Evolutionary conservation across 495 filamentous ascomycete genomes (phyloP).

Genomic region (Xylaria telfairii): DNA sequence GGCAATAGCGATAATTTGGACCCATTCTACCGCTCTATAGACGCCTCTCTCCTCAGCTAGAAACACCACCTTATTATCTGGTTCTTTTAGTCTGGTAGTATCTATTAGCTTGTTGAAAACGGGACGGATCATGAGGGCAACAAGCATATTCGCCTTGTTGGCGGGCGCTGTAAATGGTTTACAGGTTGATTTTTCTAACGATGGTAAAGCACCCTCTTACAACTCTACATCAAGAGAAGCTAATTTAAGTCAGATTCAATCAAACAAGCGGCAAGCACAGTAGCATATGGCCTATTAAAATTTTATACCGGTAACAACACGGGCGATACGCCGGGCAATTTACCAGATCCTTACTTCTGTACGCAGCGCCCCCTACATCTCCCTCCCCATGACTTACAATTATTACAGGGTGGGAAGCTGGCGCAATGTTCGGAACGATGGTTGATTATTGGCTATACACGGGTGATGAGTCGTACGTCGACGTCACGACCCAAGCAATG

Average conservation of each 20-base stretch:
- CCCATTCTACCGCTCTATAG: neutral
- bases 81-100: neutral
- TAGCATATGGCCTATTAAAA: conserved; percentile 53
- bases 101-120: neutral
- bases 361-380: conserved; percentile 20
- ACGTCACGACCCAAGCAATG: conserved; percentile 69
- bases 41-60: neutral
- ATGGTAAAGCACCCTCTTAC: neutral
- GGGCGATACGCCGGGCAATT: conserved; percentile 72
- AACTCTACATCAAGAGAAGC: neutral
- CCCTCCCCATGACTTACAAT: conserved; percentile 22
- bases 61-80: neutral
- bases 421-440: conserved; percentile 75
- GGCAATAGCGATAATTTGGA: neutral
- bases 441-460: conserved; percentile 88
- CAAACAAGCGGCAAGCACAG: conserved; percentile 51
- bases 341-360: conserved; percentile 79
- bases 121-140: conserved; percentile 4
- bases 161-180: conserved; percentile 3
- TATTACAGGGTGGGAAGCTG: conserved; percentile 71
- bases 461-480: conserved; percentile 74
- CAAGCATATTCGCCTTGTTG: conserved; percentile 10
- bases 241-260: conserved; percentile 42
- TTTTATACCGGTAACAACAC: conserved; percentile 76
- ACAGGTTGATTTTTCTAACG: conserved; percentile 20